Evolutionary conservation across 495 filamentous ascomycete genomes (phyloP).

Genomic region (Melanomma pulvis-pyrius): DNA sequence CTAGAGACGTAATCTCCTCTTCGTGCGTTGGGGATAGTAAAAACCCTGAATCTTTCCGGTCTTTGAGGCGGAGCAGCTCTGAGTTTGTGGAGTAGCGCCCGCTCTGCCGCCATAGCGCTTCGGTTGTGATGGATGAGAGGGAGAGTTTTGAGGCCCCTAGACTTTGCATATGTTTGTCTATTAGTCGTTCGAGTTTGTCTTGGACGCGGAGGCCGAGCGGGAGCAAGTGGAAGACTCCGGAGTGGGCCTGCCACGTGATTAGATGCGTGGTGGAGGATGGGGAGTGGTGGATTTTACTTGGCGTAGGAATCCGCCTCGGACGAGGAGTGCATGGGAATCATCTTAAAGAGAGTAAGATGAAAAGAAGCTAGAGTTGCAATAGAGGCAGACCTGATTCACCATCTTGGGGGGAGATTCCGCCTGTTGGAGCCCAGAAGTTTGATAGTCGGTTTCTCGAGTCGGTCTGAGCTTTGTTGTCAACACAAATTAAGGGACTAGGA

Average conservation of each 20-base stretch:
- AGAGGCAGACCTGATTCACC: conserved; percentile 46
- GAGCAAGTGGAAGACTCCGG: conserved; percentile 90
- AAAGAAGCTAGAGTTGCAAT: background rate
- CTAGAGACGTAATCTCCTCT: conserved; percentile 87
- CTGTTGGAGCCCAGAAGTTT: conserved; percentile 75
- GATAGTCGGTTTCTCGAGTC: conserved; percentile 68
- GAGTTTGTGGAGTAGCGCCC: conserved; percentile 62
- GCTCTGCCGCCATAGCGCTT: conserved; percentile 78
- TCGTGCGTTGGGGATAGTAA: conserved; percentile 93
- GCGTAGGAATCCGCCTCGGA: conserved; percentile 78
- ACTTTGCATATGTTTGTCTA: conserved; percentile 85
- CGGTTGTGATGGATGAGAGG: conserved; percentile 83
- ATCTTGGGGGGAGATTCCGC: conserved; percentile 64
- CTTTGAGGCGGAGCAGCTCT: conserved; percentile 79
- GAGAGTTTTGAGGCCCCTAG: conserved; percentile 88
- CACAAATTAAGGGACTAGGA: background rate
- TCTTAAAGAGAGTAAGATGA: conserved; percentile 28
- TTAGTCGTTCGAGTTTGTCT: conserved; percentile 79
- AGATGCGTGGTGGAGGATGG: background rate
- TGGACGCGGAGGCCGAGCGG: conserved; percentile 89
- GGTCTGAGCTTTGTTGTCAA: conserved; percentile 41
- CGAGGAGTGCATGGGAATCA: conserved; percentile 73
- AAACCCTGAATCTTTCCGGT: conserved; percentile 74
- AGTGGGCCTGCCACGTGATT: conserved; percentile 71
- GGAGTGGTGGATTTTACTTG: conserved; percentile 39